A percentile compares a stretch with the other conserved stretches of the same genome.
Evolutionary conservation across 306 rosid genomes (phyloP).

Genomic region (Ormosia semicastrata): DNA sequence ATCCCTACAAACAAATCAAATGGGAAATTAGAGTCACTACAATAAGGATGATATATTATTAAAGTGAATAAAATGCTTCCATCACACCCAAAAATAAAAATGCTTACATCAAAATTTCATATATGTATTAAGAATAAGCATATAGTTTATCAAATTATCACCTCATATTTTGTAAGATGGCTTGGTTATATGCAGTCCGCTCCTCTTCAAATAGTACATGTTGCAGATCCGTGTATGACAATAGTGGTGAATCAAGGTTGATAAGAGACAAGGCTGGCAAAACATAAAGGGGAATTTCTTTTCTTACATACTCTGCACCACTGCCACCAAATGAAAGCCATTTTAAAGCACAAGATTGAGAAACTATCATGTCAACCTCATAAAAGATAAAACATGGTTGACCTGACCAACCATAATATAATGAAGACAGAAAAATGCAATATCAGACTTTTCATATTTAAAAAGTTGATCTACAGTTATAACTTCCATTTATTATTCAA

Average conservation of each 20-base stretch:
- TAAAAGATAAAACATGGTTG: conserved; percentile 15
- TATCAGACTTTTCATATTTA: not conserved
- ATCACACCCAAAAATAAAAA: not conserved
- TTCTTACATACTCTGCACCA: conserved; percentile 83
- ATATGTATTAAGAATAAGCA: conserved; percentile 8
- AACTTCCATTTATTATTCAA: not conserved
- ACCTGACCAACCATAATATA: not conserved
- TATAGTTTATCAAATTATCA: conserved; percentile 32
- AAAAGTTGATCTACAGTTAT: not conserved
- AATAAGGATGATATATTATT: conserved; percentile 9
- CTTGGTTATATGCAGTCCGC: conserved; percentile 85
- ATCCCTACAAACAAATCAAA: conserved; percentile 52
- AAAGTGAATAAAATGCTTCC: conserved; percentile 10
- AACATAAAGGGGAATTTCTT: conserved; percentile 91
- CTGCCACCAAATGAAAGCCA: conserved; percentile 53
- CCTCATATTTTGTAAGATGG: conserved; percentile 82
- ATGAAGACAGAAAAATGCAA: not conserved
- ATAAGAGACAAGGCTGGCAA: conserved; percentile 65
- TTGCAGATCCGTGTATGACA: conserved; percentile 81
- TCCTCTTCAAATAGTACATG: conserved; percentile 89
- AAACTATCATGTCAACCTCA: conserved; percentile 14
- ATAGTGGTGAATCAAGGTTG: conserved; percentile 72
- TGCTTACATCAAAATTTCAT: conserved; percentile 5
- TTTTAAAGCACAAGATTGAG: conserved; percentile 25
- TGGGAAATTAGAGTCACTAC: conserved; percentile 22